These are phyloP conservation scores for Coniochaeta sp. DNA, from an alignment of 2,329 filamentous ascomycete species.

Conservation along the genomic window DNA sequence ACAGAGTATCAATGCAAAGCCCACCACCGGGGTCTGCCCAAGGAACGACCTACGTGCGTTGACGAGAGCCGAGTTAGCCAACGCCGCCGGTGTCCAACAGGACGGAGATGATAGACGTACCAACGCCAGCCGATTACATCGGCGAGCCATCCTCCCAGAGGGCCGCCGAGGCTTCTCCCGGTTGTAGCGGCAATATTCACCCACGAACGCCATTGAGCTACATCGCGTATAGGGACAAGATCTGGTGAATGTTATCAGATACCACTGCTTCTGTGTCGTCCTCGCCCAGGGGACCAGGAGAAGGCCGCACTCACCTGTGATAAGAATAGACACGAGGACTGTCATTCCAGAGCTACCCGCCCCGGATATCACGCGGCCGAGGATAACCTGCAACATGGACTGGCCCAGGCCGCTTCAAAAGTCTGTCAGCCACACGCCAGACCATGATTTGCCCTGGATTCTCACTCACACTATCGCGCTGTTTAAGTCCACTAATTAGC, in stretches of 20 bases:
- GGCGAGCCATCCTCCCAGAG: constrained; percentile 51
- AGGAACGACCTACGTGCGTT: constrained; percentile 40
- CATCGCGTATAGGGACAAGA: constrained; percentile 41
- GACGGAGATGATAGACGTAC: constrained; percentile 23
- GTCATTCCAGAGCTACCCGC: constrained; percentile 43
- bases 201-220: constrained; percentile 45
- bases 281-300: background rate
- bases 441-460: background rate
- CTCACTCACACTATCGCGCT: constrained; percentile 23
- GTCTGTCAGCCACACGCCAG: background rate
- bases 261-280: background rate
- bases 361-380: constrained; percentile 44
- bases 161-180: constrained; percentile 43
- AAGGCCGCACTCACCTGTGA: constrained; percentile 30
- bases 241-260: constrained; percentile 22
- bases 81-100: background rate
- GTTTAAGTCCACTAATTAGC: background rate
- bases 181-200: constrained; percentile 44
- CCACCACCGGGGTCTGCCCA: constrained; percentile 47
- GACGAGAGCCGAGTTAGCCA: background rate
- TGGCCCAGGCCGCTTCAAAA: constrained; percentile 29
- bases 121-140: constrained; percentile 61
- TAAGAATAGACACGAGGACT: constrained; percentile 41
- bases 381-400: constrained; percentile 38
- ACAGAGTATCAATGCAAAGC: constrained; percentile 35